These are phyloP conservation scores for Nyssa sinensis DNA, from an alignment of 148 eudicot genomes.

Conservation along the genomic window DNA sequence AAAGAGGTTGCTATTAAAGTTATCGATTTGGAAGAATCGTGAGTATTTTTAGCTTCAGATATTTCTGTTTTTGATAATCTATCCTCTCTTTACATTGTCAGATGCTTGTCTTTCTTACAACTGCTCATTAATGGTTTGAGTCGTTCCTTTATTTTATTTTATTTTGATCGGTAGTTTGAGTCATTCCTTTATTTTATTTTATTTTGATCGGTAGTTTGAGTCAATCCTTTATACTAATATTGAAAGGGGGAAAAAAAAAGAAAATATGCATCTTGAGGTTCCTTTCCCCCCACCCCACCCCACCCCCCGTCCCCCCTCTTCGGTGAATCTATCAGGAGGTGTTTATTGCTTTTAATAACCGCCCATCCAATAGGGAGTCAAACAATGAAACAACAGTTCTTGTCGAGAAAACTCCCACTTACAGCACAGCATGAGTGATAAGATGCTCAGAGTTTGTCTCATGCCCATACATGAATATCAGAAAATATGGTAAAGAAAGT, in stretches of 20 bases:
- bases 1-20: slow-evolving; percentile 93
- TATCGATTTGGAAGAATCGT: slow-evolving; percentile 97
- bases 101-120: not conserved
- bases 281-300: not conserved
- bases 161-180: no score
- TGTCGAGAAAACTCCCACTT: not conserved
- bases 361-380: not conserved
- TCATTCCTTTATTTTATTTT: no score
- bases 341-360: not conserved
- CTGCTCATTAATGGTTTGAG: not conserved
- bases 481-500: no score
- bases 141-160: not conserved
- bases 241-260: not conserved
- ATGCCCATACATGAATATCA: no score
- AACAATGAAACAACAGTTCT: slow-evolving; percentile 1
- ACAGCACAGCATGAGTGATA: not conserved
- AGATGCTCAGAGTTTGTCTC: not conserved
- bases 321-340: not conserved
- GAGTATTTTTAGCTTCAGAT: slow-evolving; percentile 38
- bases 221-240: slow-evolving; percentile 5
- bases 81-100: not conserved
- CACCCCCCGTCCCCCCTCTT: no score
- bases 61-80: not conserved
- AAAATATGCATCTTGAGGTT: not conserved
- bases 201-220: no score